Percentiles rank a stretch among this genome's conserved stretches.
Evolutionary conservation across 2,329 filamentous ascomycete genomes (phyloP).

Genomic region (Cladophialophora exuberans): DNA sequence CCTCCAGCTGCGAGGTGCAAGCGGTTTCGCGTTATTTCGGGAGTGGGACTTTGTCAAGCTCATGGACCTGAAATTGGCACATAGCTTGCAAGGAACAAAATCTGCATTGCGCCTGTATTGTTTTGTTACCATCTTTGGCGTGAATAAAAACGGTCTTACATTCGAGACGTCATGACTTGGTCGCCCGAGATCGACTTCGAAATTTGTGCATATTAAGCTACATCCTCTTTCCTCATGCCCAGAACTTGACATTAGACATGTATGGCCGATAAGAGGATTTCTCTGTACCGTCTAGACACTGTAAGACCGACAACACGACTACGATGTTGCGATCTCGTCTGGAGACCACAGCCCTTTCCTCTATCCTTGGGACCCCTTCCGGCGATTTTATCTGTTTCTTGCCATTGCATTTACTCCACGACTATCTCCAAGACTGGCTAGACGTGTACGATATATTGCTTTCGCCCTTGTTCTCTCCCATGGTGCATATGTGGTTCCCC

Average conservation of each 20-base stretch:
- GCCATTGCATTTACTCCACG: conserved; percentile 28
- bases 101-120: too few relatives aligned
- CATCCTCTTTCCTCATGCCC: too few relatives aligned
- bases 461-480: conserved; percentile 21
- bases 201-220: conserved; percentile 2
- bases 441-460: conserved; percentile 10
- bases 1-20: too few relatives aligned
- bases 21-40: too few relatives aligned
- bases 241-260: too few relatives aligned
- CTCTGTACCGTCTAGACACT: conserved; percentile 45
- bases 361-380: conserved; percentile 33
- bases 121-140: too few relatives aligned
- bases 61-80: too few relatives aligned
- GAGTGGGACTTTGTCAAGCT: too few relatives aligned
- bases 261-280: conserved; percentile 33
- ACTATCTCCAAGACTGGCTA: conserved; percentile 13
- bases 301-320: conserved; percentile 24
- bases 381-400: conserved; percentile 28
- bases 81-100: too few relatives aligned
- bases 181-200: neutral
- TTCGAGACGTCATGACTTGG: conserved; percentile 18
- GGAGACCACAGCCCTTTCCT: conserved; percentile 31
- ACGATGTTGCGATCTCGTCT: conserved; percentile 22
- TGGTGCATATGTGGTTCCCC: conserved; percentile 14
- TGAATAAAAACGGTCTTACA: neutral